phyloP scores from a whole-genome alignment of 2,329 filamentous ascomycete species.

The Drechmeria coniospora region DNA sequence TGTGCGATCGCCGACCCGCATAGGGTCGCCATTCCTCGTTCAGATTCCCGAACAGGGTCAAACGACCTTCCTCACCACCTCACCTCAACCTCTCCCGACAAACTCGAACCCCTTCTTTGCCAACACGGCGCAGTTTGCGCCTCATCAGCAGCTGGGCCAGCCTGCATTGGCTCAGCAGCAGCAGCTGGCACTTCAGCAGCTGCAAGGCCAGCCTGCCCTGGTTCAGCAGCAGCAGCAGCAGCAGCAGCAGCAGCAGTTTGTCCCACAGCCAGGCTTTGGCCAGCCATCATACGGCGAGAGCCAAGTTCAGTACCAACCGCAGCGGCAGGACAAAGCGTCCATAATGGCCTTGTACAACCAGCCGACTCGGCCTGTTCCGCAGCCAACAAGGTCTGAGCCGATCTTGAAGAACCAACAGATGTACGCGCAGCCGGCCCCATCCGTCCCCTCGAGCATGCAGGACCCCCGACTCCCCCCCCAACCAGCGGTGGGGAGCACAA shows the following conservation, averaged over 20 bases:
- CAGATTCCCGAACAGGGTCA: slow-evolving; percentile 39
- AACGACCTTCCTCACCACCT: slow-evolving; percentile 22
- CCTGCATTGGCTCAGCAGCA: slow-evolving; percentile 8
- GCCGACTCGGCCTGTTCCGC: slow-evolving; percentile 32
- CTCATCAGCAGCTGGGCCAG: slow-evolving; percentile 11
- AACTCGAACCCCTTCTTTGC: slow-evolving; percentile 23
- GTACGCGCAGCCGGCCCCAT: slow-evolving; percentile 11
- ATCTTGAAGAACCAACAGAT: slow-evolving; percentile 15
- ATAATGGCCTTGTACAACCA: slow-evolving; percentile 64
- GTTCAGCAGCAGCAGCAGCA: slow-evolving; percentile 8
- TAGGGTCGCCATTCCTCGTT: slow-evolving; percentile 32
- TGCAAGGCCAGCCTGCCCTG: slow-evolving; percentile 12
- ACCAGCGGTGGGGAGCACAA: slow-evolving; percentile 30
- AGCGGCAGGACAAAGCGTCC: slow-evolving; percentile 51
- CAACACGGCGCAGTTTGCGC: slow-evolving; percentile 12
- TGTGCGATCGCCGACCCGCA: slow-evolving; percentile 30
- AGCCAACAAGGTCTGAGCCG: slow-evolving; percentile 15
- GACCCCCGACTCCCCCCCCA: slow-evolving; percentile 16
- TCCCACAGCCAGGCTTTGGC: too few species aligned
- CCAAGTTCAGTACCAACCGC: slow-evolving; percentile 24
- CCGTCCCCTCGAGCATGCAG: slow-evolving; percentile 11
- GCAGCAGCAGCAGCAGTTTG: slow-evolving; percentile 8
- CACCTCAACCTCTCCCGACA: slow-evolving; percentile 14
- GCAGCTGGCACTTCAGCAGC: not conserved
- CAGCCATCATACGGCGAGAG: too few species aligned